These are phyloP conservation scores for Peribolospora baueri DNA, from an alignment of 768 basidiomycete genomes.

Conservation along the genomic window DNA sequence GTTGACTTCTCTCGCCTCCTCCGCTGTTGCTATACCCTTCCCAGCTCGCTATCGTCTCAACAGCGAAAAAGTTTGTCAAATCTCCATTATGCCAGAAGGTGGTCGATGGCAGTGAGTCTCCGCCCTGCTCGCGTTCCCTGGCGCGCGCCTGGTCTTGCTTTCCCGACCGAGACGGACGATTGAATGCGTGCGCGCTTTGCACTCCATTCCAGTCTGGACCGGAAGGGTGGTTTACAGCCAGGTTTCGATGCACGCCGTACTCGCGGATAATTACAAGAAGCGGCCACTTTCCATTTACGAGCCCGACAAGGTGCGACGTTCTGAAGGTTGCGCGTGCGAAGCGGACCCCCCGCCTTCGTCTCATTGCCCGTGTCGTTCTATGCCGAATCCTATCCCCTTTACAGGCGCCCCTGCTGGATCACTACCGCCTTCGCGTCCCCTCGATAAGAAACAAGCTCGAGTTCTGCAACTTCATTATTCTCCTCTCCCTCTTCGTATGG, in stretches of 20 bases:
- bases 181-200: no score
- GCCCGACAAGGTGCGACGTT: not conserved
- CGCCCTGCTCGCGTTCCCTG: no score
- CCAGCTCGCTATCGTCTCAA: conserved; percentile 69
- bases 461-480: conserved; percentile 5
- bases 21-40: not conserved
- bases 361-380: no score
- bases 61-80: conserved; percentile 59
- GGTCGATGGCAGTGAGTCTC: conserved; percentile 35
- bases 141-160: no score
- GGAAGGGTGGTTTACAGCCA: conserved; percentile 25
- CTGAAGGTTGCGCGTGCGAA: no score
- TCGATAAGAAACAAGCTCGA: conserved; percentile 10
- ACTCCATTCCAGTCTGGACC: conserved; percentile 28
- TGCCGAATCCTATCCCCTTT: no score
- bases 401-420: conserved; percentile 16
- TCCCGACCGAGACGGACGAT: no score
- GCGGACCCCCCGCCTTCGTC: no score
- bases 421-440: conserved; percentile 13
- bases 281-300: conserved; percentile 37
- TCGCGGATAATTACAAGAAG: conserved; percentile 75
- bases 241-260: conserved; percentile 32
- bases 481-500: conserved; percentile 11
- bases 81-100: conserved; percentile 65
- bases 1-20: conserved; percentile 2